Evolutionary conservation across 140 eudicot genomes (phyloP), one percentile per base, ranked within the genome.

Genomic region (Cichorium intybus): DNA sequence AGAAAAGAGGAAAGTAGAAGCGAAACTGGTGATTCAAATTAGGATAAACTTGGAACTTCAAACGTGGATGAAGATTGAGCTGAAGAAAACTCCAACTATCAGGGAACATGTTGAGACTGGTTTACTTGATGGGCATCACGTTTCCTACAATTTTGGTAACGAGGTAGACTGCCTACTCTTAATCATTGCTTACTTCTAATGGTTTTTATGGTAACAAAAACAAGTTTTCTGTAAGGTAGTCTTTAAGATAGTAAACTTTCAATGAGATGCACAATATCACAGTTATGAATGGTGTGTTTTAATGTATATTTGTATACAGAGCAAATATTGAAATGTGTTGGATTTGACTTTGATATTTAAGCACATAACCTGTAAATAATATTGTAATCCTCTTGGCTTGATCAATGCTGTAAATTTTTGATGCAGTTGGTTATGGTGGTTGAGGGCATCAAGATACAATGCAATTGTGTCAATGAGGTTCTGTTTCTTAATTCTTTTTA

Each of bases 381-480:
- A 41, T 4, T 41, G 48, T 41, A 41, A 41, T 41, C 48, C 14
- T 41, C 15, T 41, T 41, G 48, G 1, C 48, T 41, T 41, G 2
- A 15, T 10, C 48, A 41, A 7, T 15, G 16, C 48, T 41, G 22
- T 52, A 20, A 23, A 20, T 23, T 31, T 31, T 64, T 28, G 29
- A 47, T 45, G 60, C 48, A 4, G 49, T 3, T 64, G 47, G 47
- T 49, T 49, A 5, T 49, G 49, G 6, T 64, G 26, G 20, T 47
- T n/a, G 7, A 64, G 27, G 70, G 49, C 5, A 18, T 64, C 28
- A 20, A 14, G 10, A 45, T 27, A 45, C 27, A 6, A 6, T 64
- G 34, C 17, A n/a, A 15, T 62, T 62, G 41, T 37, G 24, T 16
- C 17, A 45, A 62, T 62, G 29, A 64, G 70, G 49, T 64, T 64